Base-by-base conservation (phyloP, 2,329 filamentous ascomycete genomes). In the Ceratocystis cubensis region DNA sequence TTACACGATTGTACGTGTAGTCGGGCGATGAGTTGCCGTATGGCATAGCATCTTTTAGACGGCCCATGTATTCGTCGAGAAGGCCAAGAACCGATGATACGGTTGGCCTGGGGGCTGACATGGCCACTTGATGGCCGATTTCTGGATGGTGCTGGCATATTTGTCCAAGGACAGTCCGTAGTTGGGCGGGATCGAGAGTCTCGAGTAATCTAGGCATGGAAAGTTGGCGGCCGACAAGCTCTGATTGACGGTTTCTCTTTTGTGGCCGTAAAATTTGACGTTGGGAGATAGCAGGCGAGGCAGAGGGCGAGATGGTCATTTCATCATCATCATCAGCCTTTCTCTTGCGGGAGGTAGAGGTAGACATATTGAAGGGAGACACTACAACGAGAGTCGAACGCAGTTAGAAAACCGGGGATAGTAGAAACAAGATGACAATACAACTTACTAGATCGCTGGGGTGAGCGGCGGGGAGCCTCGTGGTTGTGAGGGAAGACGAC, bases 1-100 rank as follows among this genome's bases (percentile, higher is more conserved):
- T 90, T 65, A 97, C 89, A 71, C 94, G 86, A 74, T 96, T 95
- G 75, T 96, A 99, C 63, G 91, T 88, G 77, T 97, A 97, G 75
- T 97, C 93, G 53, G 91, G 91, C 67, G 86, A 89, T 13, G 88
- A 83, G 71, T 91, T 87, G 73, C 91, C 90, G 71, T 95, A 90
- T 0, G 94, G 94, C 71, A 96, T 91, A 1, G 93, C 86, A 25
- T 84, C 83, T 73, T 86, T 88, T 68, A 99, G 81, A 66, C 84
- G 84, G 10, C 85, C 81, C 74, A 96, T 88, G 75, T 99, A 99
- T 69, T 88, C 88, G 70, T 82, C 81, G 66, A 99, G 79, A 7
- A 97, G 89, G 57, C 87, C 82, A 28, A 97, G 80, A 0, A 90
- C 91, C 8, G 90, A 88, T 50, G 84, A 79, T 65, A 94, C 89